Evolutionary conservation across 345 rosid genomes (phyloP), one percentile per base, ranked within the genome.

Genomic region (Iberis pinnata): DNA sequence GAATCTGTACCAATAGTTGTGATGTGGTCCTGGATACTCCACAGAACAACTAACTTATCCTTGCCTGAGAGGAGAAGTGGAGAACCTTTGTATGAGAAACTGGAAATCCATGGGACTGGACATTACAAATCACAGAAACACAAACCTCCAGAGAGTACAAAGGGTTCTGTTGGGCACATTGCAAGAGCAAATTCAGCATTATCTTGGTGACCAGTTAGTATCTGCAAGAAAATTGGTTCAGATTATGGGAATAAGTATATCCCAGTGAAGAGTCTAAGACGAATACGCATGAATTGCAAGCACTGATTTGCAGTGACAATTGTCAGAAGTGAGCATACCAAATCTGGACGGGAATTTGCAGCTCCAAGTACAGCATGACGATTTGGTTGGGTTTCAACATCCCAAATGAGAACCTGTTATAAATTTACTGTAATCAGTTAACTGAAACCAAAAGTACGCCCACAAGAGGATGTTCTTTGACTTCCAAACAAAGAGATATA

Each of bases 101-200:
- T 47, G 51, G 41, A 7, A 18, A 32, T 32, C 40, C 52, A 60
- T 12, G 15, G 15, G 18, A 43, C 2, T 6, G 3, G 39, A 55
- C 38, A 43, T 8, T 49, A 43, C 15, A 20, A 27, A 62, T 41
- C 14, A 49, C 38, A 56, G 29, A 62, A 69, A 69, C 33, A 61
- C 53, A 29, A 64, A 93, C 99, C 99, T 86, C 99, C 99, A 80
- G 97, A 93, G 58, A 93, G 92, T 38, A 93, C 99, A 80, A 70
- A 93, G 40, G 99, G 97, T 63, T 88, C 97, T 10, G 88, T 78
- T 45, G 95, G 92, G 73, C 97, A 88, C 99, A 93, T 79, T 63
- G 99, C 95, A 63, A 93, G 99, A 51, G 99, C 99, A 65, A 86
- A 93, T 67, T 93, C 99, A 33, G 99, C 99, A 86, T 93, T 93